Evolutionary conservation across 768 basidiomycete genomes (phyloP).

Genomic region (Amanita jacksonii): DNA sequence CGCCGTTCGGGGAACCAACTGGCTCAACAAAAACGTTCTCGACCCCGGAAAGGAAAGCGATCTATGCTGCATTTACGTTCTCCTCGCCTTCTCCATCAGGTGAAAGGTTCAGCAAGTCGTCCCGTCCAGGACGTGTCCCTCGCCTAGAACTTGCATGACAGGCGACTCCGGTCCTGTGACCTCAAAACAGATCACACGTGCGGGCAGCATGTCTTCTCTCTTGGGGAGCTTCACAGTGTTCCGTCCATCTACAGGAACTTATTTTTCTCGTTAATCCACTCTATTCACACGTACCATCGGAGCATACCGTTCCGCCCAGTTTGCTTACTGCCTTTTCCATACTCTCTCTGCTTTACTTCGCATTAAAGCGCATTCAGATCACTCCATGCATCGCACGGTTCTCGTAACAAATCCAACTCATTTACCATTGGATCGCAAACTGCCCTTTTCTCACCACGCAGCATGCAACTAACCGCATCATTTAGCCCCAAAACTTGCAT

Average conservation of each 20-base stretch:
- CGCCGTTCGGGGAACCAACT: constrained; percentile 19
- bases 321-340: not conserved
- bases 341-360: not conserved
- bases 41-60: constrained; percentile 65
- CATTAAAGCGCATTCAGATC: constrained; percentile 3
- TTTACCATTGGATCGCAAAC: not conserved
- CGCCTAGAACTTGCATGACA: constrained; percentile 15
- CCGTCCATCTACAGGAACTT: constrained; percentile 4
- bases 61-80: constrained; percentile 73
- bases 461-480: not conserved
- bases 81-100: constrained; percentile 59
- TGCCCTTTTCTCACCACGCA: not conserved
- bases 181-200: constrained; percentile 7
- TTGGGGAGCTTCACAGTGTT: too few relatives aligned
- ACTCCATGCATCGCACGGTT: not conserved
- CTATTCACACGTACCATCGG: too few relatives aligned
- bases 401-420: not conserved
- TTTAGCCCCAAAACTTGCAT: not conserved
- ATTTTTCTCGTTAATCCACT: constrained; percentile 7
- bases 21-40: constrained; percentile 38
- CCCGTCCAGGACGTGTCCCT: constrained; percentile 23
- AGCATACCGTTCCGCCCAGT: too few relatives aligned
- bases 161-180: constrained; percentile 5
- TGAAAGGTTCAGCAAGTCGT: constrained; percentile 40
- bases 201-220: constrained; percentile 4